Base-by-base conservation (phyloP, 164 flowering plant genomes). In the Cinnamomum chago region DNA sequence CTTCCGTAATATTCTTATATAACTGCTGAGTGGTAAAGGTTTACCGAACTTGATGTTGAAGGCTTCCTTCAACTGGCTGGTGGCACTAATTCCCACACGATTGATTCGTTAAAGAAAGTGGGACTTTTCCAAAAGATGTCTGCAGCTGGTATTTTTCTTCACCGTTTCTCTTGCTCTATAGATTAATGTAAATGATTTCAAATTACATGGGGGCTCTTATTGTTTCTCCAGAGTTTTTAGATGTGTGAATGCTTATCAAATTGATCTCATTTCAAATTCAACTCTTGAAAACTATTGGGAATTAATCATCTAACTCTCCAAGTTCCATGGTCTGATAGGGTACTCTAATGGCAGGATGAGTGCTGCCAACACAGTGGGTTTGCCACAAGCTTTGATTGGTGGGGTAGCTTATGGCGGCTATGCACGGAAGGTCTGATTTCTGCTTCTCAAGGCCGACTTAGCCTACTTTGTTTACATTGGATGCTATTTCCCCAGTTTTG, bases 51-150 rank as follows among this genome's bases (percentile, higher is more conserved):
- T 2, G 52, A 58, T 58, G 40, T 22, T 40, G 47, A 75, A 93
- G 98, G 98, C 72, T 91, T 91, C 81, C 91, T 93, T 77, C 98
- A 93, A 83, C 69, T 93, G 75, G 96, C 98, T 18, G 98, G 96
- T 71, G 98, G 96, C 20, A 93, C 95, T 13, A 93, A 93, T 80
- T 85, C 84, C 77, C 90, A 93, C 83, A 93, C 96, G 23, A 84
- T 91, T 17, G 80, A 81, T 75, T 88, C 86, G 50, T 79, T 93
- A 86, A 90, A 83, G 83, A 86, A 81, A 76, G 79, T 52, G 25
- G 86, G 89, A 50, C 86, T 91, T 72, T 89, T 93, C 79, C 86
- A 79, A 73, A 85, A 84, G 5, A 70, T 75, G 60, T 62, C 77
- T 55, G 24, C 58, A 14, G 14, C 70, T n/a, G 79, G 88, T 87